A percentile compares a stretch with the other conserved stretches of the same genome.
phyloP scores from a whole-genome alignment of 2,329 filamentous ascomycete genomes.

The Exophiala sideris region DNA sequence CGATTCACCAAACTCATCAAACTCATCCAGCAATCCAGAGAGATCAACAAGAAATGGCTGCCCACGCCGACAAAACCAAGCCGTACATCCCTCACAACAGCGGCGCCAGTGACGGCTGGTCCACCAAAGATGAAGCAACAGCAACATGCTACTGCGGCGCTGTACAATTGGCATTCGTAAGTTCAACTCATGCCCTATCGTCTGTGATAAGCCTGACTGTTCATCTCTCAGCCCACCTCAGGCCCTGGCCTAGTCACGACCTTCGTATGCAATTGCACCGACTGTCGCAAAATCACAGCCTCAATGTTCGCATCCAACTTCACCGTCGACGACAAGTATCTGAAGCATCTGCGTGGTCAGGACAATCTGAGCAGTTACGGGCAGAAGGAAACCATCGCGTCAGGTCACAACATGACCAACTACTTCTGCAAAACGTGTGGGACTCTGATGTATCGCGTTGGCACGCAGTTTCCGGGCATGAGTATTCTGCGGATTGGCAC shows the following conservation, averaged over 20 bases:
- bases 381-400: conserved; percentile 48
- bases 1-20: too few relatives aligned
- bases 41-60: too few relatives aligned
- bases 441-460: conserved; percentile 57
- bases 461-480: conserved; percentile 42
- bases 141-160: conserved; percentile 59
- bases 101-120: conserved; percentile 44
- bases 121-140: conserved; percentile 48
- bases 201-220: neutral
- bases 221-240: conserved; percentile 40
- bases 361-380: conserved; percentile 49
- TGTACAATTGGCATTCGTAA: conserved; percentile 54
- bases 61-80: conserved; percentile 18
- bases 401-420: conserved; percentile 56
- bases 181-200: conserved; percentile 22
- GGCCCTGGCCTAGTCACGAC: conserved; percentile 46
- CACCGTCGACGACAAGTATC: conserved; percentile 43
- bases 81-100: conserved; percentile 41
- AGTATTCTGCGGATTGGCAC: conserved; percentile 57
- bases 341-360: conserved; percentile 51
- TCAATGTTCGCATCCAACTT: conserved; percentile 63
- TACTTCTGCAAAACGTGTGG: conserved; percentile 61
- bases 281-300: conserved; percentile 62
- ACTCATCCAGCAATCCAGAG: too few relatives aligned
- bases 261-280: conserved; percentile 60